Evolutionary conservation across 257 asterid genomes (phyloP).

Genomic region (Paraleonurus japonicus): DNA sequence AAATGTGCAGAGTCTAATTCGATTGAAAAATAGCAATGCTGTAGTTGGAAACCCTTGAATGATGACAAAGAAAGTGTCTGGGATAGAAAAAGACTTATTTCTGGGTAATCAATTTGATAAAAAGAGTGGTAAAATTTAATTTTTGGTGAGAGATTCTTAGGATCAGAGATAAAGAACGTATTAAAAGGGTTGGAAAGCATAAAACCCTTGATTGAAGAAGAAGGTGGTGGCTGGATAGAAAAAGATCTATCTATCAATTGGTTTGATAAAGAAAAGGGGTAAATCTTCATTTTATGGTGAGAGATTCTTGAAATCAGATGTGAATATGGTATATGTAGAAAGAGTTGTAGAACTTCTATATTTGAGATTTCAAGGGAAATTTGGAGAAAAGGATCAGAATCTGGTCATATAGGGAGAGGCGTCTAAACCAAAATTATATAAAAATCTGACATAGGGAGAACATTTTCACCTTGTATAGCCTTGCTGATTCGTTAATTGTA

Average conservation of each 20-base stretch:
- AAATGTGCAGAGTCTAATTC: conserved; percentile 11
- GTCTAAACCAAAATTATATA: conserved; percentile 5
- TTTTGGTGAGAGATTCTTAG: conserved; percentile 16
- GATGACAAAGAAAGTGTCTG: not conserved
- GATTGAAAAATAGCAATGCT: conserved; percentile 18
- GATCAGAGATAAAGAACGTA: not conserved
- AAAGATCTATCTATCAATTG: conserved; percentile 17
- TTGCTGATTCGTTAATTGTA: too few species aligned
- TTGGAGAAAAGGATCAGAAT: conserved; percentile 6
- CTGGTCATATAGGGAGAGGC: conserved; percentile 5
- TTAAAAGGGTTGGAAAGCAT: not conserved
- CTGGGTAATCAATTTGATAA: conserved; percentile 22
- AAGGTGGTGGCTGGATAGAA: not conserved
- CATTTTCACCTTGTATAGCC: too few species aligned
- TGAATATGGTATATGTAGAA: not conserved
- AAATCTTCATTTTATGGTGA: conserved; percentile 4
- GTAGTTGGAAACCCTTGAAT: conserved; percentile 28
- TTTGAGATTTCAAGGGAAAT: conserved; percentile 10
- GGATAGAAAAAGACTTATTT: conserved; percentile 15
- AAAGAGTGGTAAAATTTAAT: not conserved
- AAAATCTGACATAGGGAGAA: not conserved
- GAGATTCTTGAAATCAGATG: conserved; percentile 26
- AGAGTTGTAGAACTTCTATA: not conserved
- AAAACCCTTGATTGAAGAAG: not conserved
- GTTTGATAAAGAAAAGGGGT: conserved; percentile 13